A percentile compares a stretch with the other conserved stretches of the same genome.
Evolutionary conservation across 352 stramenopile genomes (phyloP).

Genomic region (Globisporangium carolinianum): DNA sequence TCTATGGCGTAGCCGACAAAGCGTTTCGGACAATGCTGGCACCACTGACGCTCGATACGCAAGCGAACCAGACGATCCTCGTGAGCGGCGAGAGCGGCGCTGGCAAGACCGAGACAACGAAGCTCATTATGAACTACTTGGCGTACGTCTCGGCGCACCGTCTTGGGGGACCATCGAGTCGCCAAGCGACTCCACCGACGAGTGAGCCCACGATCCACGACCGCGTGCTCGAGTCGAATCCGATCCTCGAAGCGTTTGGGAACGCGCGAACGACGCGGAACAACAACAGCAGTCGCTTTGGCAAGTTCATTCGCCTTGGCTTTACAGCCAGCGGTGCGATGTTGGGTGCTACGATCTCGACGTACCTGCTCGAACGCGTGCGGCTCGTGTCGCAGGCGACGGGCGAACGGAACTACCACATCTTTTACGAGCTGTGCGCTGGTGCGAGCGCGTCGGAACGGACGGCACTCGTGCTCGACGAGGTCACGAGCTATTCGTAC

Average conservation of each 20-base stretch:
- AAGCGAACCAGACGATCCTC: constrained; percentile 91
- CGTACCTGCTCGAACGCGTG: constrained; percentile 95
- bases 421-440: constrained; percentile 96
- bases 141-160: constrained; percentile 69
- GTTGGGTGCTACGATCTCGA: constrained; percentile 77
- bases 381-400: constrained; percentile 89
- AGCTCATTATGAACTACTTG: constrained; percentile 97
- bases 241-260: constrained; percentile 94
- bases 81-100: constrained; percentile 94
- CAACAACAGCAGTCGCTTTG: constrained; percentile 95
- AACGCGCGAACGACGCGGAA: constrained; percentile 95
- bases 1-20: constrained; percentile 82
- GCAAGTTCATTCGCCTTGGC: constrained; percentile 95
- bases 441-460: constrained; percentile 60
- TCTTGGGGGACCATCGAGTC: neutral
- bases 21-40: constrained; percentile 82
- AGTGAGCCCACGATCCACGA: constrained; percentile 60
- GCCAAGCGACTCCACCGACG: constrained; percentile 3
- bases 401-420: constrained; percentile 97
- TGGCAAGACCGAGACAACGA: constrained; percentile 96
- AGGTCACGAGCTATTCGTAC: constrained; percentile 69
- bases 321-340: constrained; percentile 78
- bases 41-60: constrained; percentile 22
- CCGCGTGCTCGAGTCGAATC: constrained; percentile 92
- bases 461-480: constrained; percentile 32